Base-by-base conservation (phyloP, 495 filamentous ascomycete genomes). In the Hyaloscypha bicolor region DNA sequence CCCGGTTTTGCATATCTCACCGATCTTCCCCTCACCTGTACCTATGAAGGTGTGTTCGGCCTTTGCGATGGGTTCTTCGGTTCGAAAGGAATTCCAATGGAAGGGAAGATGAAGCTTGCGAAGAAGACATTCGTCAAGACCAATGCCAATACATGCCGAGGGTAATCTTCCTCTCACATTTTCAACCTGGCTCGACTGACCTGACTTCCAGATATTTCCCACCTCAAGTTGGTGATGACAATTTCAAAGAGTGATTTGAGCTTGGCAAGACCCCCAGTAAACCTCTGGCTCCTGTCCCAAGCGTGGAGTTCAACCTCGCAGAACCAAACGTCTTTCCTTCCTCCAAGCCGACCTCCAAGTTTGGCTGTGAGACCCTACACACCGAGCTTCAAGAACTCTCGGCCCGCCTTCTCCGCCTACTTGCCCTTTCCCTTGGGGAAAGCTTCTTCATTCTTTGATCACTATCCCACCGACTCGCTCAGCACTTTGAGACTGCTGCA, bases 401-500 rank as follows among this genome's bases (percentile, higher is more conserved):
- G 0, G 66, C 2, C 25, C 25, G 25, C 25, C 25, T 25, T 25
- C 25, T 75, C 2, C 69, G 72, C 8, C 75, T 83, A 6, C 74
- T 85, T 16, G 77, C 76, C 16, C 73, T 83, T 31, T 74, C 78
- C 0, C 76, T 82, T 5, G 25, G 74, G 73, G n/a, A 78, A 81
- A 63, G 66, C 70, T 6, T 22, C 75, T 0, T 70, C 74, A 31
- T 79, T 76, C 68, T 83, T 83, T 66, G 68, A 73, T 11, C 55
- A 74, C 16, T 82, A 80, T 62, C 74, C 81, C 21, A 59, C 57
- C 9, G 68, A 79, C 66, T 80, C 76, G 9, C 67, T 82, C 11
- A 80, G 77, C 59, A 84, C 82, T 67, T 75, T 89, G 0, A 82
- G 88, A 6, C 74, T 90, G 5, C 76, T 88, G 11, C 85, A 89